These are phyloP conservation scores for Sarocladiaceae sp. DNA, from an alignment of 2,329 filamentous ascomycete species.

Conservation along the genomic window DNA sequence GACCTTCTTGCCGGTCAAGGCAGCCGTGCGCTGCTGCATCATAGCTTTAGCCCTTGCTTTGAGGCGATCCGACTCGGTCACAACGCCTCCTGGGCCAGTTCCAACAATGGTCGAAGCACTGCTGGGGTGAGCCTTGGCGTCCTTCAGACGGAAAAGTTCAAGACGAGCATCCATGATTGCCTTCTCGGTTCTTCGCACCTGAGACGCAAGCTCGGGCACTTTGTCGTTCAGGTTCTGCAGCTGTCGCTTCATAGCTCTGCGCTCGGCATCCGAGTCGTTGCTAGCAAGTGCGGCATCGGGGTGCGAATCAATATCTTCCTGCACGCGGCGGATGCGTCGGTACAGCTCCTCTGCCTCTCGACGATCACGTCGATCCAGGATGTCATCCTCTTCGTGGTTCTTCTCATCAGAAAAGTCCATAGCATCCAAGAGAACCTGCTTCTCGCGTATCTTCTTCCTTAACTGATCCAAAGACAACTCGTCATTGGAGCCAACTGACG, in stretches of 20 bases:
- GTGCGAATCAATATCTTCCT: conserved; percentile 91
- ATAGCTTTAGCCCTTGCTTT: conserved; percentile 94
- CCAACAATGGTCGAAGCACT: conserved; percentile 78
- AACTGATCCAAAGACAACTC: conserved; percentile 83
- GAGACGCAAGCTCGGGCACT: conserved; percentile 84
- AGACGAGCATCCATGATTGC: conserved; percentile 86
- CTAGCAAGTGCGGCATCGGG: conserved; percentile 65
- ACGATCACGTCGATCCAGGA: conserved; percentile 81
- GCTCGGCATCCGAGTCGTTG: conserved; percentile 81
- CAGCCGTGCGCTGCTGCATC: conserved; percentile 97
- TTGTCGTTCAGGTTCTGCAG: conserved; percentile 84
- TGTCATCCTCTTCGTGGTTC: conserved; percentile 82
- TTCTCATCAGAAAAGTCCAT: conserved; percentile 96
- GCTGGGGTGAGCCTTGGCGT: conserved; percentile 84
- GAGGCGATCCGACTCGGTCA: conserved; percentile 89
- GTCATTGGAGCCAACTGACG: conserved; percentile 66
- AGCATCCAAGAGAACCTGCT: conserved; percentile 88
- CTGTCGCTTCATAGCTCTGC: conserved; percentile 78
- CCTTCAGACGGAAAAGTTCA: conserved; percentile 87
- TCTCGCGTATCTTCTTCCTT: conserved; percentile 87
- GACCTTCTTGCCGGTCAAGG: conserved; percentile 77
- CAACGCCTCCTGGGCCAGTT: conserved; percentile 80
- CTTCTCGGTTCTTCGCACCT: conserved; percentile 85
- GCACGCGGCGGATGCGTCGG: conserved; percentile 80
- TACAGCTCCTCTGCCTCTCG: conserved; percentile 93